Base-by-base conservation (phyloP, 2,329 filamentous ascomycete genomes). In the Aspergillus sp. region DNA sequence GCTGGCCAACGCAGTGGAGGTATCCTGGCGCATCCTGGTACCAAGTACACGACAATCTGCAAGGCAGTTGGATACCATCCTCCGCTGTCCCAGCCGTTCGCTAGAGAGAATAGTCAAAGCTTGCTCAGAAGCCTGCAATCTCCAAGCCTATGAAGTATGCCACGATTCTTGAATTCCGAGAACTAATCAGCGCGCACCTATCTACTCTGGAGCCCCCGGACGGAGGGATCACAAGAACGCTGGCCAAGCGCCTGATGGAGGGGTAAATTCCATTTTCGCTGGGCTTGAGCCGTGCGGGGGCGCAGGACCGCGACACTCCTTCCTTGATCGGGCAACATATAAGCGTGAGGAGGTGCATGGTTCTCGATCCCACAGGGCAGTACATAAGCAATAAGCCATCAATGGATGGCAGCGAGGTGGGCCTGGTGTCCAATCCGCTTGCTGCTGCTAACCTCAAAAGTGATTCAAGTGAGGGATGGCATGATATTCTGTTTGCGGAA, bases 181-280 rank as follows among this genome's bases (percentile, higher is more conserved):
- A 22, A 49, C 55, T 17, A 58, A 58, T 58, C 56, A 57, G 38
- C 22, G 23, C 4, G 30, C 22, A 41, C 43, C 34, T 56, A 41
- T 48, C 45, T 48, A n/a, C 19, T 22, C 19, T 48, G 31, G 23
- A 48, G 17, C 23, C 54, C 52, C 46, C 53, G 53, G 53, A 45
- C 48, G 53, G 53, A 60, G 57, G 53, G 51, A 64, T 64, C 56
- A 66, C 59, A 61, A 59, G 61, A 64, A 54, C 59, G 53, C n/a
- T 28, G 25, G 61, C 61, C 64, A 61, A 65, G 58, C 45, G 30
- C 23, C 47, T n/a, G 31, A 41, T 62, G 62, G 62, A 61, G 62
- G 62, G 62, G 62, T 56, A 55, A 55, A 47, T 46, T 55, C 49
- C 53, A 49, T 53, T 31, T 30, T 43, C 53, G 50, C 41, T 43